Evolutionary conservation across 1,284 basidiomycete genomes (phyloP).

Genomic region (Ceratobasidium theobromae): DNA sequence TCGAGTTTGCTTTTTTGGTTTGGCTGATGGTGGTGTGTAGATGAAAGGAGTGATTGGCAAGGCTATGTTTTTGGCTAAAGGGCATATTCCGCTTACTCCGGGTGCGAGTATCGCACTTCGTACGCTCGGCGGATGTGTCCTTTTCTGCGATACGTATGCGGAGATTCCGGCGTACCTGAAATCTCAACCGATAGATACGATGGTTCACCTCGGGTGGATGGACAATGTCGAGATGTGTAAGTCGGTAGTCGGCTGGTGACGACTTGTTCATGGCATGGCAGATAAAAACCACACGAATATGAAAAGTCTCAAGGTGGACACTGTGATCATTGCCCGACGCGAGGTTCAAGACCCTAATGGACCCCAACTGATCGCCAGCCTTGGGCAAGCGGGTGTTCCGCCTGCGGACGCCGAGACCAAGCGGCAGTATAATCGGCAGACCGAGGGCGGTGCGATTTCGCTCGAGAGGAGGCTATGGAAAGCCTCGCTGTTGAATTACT

Average conservation of each 20-base stretch:
- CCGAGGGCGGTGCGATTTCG: not conserved
- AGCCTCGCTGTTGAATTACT: not conserved
- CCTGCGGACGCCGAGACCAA: not conserved
- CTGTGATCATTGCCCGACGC: not conserved
- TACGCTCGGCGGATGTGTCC: not conserved
- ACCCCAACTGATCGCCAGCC: not conserved
- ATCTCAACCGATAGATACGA: not conserved
- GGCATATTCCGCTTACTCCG: not conserved
- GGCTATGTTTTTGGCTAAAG: not conserved
- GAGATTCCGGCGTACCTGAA: not conserved
- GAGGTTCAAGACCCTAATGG: not conserved
- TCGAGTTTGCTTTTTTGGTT: not conserved
- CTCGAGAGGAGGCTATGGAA: not conserved
- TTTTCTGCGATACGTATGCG: constrained; percentile 1
- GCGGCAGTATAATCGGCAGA: not conserved
- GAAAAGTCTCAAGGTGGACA: too few species aligned
- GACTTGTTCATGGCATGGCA: too few species aligned
- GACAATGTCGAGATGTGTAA: not conserved
- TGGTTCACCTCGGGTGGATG: not conserved
- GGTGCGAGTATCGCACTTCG: not conserved
- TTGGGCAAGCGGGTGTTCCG: not conserved
- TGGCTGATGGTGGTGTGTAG: not conserved
- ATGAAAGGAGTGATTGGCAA: not conserved
- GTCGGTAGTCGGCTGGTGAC: too few species aligned
- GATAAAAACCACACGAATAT: too few species aligned